Evolutionary conservation across 2,329 filamentous ascomycete species (phyloP).

Genomic region (Ophiostoma novo-ulmi): DNA sequence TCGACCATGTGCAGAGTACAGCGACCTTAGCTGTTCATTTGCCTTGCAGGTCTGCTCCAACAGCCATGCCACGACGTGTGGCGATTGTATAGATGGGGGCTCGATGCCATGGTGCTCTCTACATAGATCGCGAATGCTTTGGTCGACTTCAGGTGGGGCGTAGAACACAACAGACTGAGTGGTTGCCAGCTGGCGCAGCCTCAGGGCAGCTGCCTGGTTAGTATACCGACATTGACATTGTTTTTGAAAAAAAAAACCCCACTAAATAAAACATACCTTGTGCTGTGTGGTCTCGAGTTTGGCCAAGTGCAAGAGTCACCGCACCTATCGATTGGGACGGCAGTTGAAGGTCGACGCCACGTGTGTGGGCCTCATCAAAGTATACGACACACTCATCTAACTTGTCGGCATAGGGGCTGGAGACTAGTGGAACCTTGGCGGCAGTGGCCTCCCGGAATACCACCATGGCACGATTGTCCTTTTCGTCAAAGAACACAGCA

Average conservation of each 20-base stretch:
- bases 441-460: slow-evolving; percentile 18
- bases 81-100: slow-evolving; percentile 37
- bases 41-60: slow-evolving; percentile 57
- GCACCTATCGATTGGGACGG: slow-evolving; percentile 45
- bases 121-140: slow-evolving; percentile 51
- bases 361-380: slow-evolving; percentile 56
- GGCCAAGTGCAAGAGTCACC: slow-evolving; percentile 51
- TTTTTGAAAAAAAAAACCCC: slow-evolving; percentile 14
- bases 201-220: slow-evolving; percentile 53
- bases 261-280: slow-evolving; percentile 45
- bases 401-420: slow-evolving; percentile 51
- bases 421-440: slow-evolving; percentile 42
- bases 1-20: slow-evolving; percentile 56
- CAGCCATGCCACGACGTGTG: slow-evolving; percentile 50
- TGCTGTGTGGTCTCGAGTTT: slow-evolving; percentile 57
- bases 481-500: slow-evolving; percentile 34
- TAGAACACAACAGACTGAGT: slow-evolving; percentile 54
- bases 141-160: slow-evolving; percentile 56
- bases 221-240: neutral
- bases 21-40: slow-evolving; percentile 54
- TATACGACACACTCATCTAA: slow-evolving; percentile 52
- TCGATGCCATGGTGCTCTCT: slow-evolving; percentile 29
- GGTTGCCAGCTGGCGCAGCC: slow-evolving; percentile 52
- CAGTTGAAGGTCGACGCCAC: slow-evolving; percentile 56
- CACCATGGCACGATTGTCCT: slow-evolving; percentile 28